Evolutionary conservation across 2,329 filamentous ascomycete species (phyloP), one percentile per base, ranked within the genome.

Genomic region (Trichoderma oligosporum): DNA sequence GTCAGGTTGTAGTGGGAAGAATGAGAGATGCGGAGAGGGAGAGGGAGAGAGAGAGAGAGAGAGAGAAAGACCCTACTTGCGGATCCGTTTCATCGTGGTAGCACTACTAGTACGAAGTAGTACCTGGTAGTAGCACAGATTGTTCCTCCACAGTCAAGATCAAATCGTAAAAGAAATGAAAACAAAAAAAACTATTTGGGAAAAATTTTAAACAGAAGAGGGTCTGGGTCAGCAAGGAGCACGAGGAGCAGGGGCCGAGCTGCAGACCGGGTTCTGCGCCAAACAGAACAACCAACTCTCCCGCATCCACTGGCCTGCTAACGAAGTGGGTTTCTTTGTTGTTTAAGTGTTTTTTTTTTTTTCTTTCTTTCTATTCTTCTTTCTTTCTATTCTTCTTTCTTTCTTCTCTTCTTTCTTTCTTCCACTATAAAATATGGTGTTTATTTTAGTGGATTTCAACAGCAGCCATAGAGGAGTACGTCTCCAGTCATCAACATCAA

Each of bases 231-330:
- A 54, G 39, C 52, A 55, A 38, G 52, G 52, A 31, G 41, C 47
- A 51, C 47, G 51, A 38, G 24, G 39, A 55, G 52, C n/a, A 55
- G 52, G 52, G 52, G 29, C 41, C 52, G 52, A 31, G 35, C 52
- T 55, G 52, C 52, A 44, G 49, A 8, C 24, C 49, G 25, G 27
- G 31, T 31, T 12, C 46, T 48, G 46, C 47, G 24, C 24, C 47
- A 38, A 24, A 31, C 11, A 6, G 27, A 31, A 31, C 27, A 31
- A 11, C 27, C 27, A 31, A 11, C 27, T 31, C 33, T 35, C 33
- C 29, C 41, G 49, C 39, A 29, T 24, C 49, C 49, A 54, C 49
- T 54, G 35, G 45, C 6, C 49, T 36, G 49, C 49, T 54, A n/a
- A 25, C 39, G 27, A 54, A 36, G 49, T 54, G 38, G 49, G 39